Evolutionary conservation across 2,329 filamentous ascomycete genomes (phyloP).

Genomic region (Exophiala aquamarina): DNA sequence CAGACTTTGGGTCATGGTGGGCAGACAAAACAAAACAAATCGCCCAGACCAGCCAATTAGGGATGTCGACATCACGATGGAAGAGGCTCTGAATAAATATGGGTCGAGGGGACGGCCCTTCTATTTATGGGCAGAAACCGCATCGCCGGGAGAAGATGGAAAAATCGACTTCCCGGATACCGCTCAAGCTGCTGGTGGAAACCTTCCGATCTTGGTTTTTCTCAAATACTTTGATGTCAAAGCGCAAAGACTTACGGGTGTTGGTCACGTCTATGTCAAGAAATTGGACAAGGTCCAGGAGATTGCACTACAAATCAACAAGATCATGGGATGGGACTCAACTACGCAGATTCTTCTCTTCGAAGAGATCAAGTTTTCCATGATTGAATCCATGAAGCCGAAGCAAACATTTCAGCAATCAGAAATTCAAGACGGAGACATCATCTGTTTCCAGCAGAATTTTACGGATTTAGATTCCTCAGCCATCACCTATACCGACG

Average conservation of each 20-base stretch:
- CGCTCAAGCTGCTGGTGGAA: constrained; percentile 31
- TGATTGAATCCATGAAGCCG: constrained; percentile 92
- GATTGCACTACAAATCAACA: constrained; percentile 71
- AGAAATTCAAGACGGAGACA: constrained; percentile 95
- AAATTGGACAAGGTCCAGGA: constrained; percentile 88
- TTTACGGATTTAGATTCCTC: constrained; percentile 42
- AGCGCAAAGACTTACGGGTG: constrained; percentile 70
- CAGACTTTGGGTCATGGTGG: constrained; percentile 95
- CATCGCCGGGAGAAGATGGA: constrained; percentile 66
- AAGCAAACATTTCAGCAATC: constrained; percentile 87
- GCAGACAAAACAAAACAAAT: constrained; percentile 94
- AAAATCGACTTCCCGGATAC: constrained; percentile 65
- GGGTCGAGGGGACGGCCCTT: constrained; percentile 69
- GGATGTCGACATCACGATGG: constrained; percentile 73
- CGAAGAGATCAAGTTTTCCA: constrained; percentile 97
- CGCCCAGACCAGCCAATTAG: constrained; percentile 84
- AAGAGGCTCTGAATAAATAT: constrained; percentile 69
- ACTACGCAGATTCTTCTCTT: constrained; percentile 73
- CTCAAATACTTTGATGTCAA: constrained; percentile 87
- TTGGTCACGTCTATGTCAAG: constrained; percentile 82
- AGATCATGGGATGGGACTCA: constrained; percentile 82
- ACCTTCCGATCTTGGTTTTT: constrained; percentile 74
- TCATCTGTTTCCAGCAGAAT: constrained; percentile 85
- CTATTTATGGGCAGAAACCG: constrained; percentile 80
- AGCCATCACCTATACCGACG: constrained; percentile 61